Evolutionary conservation across 192 early-diverging fungal genomes (phyloP).

Genomic region (Oehlia diaphana): DNA sequence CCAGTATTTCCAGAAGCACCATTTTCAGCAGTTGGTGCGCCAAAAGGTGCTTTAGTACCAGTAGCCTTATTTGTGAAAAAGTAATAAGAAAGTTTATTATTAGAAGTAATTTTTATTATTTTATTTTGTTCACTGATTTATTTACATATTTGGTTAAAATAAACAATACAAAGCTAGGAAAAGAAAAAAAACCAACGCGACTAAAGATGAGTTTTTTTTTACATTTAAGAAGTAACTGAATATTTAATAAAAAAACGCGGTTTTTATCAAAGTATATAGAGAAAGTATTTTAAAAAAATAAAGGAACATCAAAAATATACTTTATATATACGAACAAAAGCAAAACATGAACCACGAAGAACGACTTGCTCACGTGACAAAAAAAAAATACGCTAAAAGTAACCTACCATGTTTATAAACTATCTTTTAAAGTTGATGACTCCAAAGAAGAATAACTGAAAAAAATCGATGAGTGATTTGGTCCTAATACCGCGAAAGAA

Average conservation of each 20-base stretch:
- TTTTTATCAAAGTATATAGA: conserved; percentile 4
- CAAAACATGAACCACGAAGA: not conserved
- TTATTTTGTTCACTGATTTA: not conserved
- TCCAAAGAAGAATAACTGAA: not conserved
- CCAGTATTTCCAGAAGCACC: not conserved
- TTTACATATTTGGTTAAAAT: not conserved
- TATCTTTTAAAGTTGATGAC: not conserved
- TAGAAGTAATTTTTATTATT: not conserved
- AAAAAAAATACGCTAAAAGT: not conserved
- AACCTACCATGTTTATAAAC: conserved; percentile 6
- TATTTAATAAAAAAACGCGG: conserved; percentile 7
- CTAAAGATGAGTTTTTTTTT: not conserved
- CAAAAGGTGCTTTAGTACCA: conserved; percentile 7
- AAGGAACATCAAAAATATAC: too few relatives aligned
- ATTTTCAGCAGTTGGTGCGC: not conserved
- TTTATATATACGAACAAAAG: not conserved
- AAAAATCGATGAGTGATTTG: not conserved
- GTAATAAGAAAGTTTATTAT: not conserved
- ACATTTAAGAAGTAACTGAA: not conserved
- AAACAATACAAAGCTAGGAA: not conserved
- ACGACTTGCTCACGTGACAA: conserved; percentile 13
- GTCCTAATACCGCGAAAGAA: not conserved
- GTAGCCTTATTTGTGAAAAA: not conserved
- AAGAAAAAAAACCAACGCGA: not conserved
- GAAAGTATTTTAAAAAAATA: not conserved